Base-by-base conservation (phyloP, 768 basidiomycete genomes). In the Mycena vulgaris region DNA sequence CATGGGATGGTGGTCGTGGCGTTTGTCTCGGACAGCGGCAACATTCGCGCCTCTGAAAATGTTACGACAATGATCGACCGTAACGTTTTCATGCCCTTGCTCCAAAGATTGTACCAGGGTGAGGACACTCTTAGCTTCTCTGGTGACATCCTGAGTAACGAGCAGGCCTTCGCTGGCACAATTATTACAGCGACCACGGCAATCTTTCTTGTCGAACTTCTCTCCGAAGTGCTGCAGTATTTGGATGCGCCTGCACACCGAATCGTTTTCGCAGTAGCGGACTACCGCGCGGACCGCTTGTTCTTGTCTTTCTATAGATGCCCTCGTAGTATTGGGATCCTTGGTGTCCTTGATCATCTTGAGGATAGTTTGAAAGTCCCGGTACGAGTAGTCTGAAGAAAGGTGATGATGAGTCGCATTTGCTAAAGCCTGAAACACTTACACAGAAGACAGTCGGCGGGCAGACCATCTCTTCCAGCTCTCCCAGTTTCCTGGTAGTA, bases 401-500 rank as follows among this genome's bases (percentile, higher is more conserved):
- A 63, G 27, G 68, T 66, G 63, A 56, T 9, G 52, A 56, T 35
- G 58, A 16, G 30, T 4, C 25, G 27, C 57, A 37, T 69, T 37
- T 33, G 55, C 31, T 25, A 8, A 33, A 37, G 58, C 13, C 17
- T 17, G 16, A 42, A 49, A n/a, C 6, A 81, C 92, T 76, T 78
- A 97, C 95, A 96, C 14, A 99, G 88, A 16, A 98, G 80, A 80
- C 98, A 99, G 58, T 93, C 90, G 0, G 98, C 92, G 2, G 89
- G 87, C 73, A 87, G 79, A 6, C 95, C 95, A 76, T 99, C 98
- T 67, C 98, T 89, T 7, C 98, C 98, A 21, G 97, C 98, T 65
- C 98, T 90, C 8, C 98, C 98, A 0, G 97, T 99, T 82, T 99
- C 98, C 83, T 99, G 96, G 75, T 96, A 96, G 76, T 94, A 94